These are phyloP conservation scores for Sporothrix euskadiensis DNA, from an alignment of 2,329 filamentous ascomycete species.

Conservation along the genomic window DNA sequence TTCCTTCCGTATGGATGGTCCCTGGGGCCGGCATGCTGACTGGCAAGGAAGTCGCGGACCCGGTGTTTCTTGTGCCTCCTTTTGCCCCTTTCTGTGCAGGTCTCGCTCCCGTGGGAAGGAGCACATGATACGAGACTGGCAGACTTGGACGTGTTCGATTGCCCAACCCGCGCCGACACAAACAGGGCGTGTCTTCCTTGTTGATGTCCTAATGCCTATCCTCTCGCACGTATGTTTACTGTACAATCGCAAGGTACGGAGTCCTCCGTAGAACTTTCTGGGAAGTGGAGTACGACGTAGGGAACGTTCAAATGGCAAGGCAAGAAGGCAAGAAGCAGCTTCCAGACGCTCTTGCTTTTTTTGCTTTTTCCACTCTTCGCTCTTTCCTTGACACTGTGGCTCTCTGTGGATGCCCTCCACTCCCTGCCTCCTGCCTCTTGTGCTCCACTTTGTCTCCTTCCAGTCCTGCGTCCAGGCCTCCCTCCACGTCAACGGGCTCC, in stretches of 20 bases:
- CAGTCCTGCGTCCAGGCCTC: constrained; percentile 18
- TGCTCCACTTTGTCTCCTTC: background rate
- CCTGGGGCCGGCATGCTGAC: background rate
- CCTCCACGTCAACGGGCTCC: constrained; percentile 11
- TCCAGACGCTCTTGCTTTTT: background rate
- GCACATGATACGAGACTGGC: background rate
- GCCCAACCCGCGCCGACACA: background rate
- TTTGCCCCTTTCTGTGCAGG: constrained; percentile 8
- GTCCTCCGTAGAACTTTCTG: constrained; percentile 18
- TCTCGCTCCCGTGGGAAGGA: background rate
- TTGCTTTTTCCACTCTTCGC: background rate
- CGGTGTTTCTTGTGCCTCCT: constrained; percentile 7
- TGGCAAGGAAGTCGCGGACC: background rate
- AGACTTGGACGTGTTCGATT: background rate
- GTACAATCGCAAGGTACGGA: constrained; percentile 2
- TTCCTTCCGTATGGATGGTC: background rate
- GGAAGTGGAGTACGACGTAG: constrained; percentile 17
- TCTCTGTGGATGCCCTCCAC: background rate
- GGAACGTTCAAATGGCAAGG: background rate
- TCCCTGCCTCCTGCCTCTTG: constrained; percentile 12
- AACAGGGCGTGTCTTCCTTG: background rate
- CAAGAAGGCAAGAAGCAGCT: background rate
- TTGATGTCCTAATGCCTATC: no score
- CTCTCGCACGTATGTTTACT: background rate
- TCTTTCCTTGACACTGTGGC: background rate